These are phyloP conservation scores for Aphanomyces stellatus DNA, from an alignment of 352 stramenopile genomes.

Conservation along the genomic window DNA sequence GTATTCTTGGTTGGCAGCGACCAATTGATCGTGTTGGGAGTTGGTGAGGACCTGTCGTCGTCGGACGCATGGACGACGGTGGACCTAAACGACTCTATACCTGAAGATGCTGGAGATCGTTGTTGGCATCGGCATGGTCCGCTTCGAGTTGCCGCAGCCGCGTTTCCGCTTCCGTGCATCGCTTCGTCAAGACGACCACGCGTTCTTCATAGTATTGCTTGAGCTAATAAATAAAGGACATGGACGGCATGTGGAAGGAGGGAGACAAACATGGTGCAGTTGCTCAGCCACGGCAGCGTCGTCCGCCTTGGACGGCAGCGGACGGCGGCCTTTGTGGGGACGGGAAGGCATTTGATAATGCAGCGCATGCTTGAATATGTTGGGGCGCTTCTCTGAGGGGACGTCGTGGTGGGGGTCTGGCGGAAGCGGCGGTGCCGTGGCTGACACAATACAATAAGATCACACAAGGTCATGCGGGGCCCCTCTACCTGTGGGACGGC, in stretches of 20 bases:
- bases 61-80: too few relatives aligned
- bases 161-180: neutral
- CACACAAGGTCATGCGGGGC: too few relatives aligned
- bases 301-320: neutral
- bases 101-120: neutral
- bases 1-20: neutral
- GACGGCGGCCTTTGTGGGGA: neutral
- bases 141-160: neutral
- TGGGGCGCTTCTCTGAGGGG: neutral
- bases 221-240: too few relatives aligned
- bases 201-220: slow-evolving; percentile 16
- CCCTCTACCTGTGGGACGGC: too few relatives aligned
- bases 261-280: slow-evolving; percentile 2
- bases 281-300: neutral
- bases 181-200: neutral
- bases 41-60: neutral
- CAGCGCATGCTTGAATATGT: slow-evolving; percentile 7
- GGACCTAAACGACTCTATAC: neutral
- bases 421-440: too few relatives aligned
- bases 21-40: slow-evolving; percentile 8
- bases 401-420: neutral
- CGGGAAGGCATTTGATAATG: neutral
- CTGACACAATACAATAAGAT: too few relatives aligned
- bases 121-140: neutral
- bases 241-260: too few relatives aligned